phyloP scores from a whole-genome alignment of 2,329 filamentous ascomycete species.

The Myriangium duriaei region DNA sequence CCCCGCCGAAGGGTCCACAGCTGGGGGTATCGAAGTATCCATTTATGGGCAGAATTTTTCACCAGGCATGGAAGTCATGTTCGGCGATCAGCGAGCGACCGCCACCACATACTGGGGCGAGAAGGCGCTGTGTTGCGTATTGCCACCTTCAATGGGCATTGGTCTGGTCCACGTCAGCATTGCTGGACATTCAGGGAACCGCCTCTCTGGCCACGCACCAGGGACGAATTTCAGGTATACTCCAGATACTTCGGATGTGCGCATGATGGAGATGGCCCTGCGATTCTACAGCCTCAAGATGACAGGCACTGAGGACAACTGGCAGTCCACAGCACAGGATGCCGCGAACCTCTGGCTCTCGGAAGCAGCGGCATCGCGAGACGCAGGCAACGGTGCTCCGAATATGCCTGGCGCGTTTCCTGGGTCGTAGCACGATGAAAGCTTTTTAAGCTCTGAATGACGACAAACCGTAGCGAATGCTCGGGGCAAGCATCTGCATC shows the following conservation, averaged over 20 bases:
- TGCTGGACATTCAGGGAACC: constrained; percentile 12
- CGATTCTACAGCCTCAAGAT: constrained; percentile 24
- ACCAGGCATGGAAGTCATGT: constrained; percentile 70
- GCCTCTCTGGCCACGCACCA: constrained; percentile 12
- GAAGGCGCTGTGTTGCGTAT: constrained; percentile 64
- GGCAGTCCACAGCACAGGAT: constrained; percentile 20
- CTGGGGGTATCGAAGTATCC: constrained; percentile 77
- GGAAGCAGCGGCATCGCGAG: constrained; percentile 1
- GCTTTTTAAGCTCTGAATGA: too few relatives aligned
- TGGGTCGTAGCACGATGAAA: too few relatives aligned
- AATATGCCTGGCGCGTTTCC: constrained; percentile 7
- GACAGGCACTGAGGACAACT: constrained; percentile 20
- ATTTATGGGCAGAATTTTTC: constrained; percentile 71
- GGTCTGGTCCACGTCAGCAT: constrained; percentile 62
- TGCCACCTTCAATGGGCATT: constrained; percentile 54
- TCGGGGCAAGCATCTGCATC: too few relatives aligned
- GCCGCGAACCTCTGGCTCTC: constrained; percentile 15
- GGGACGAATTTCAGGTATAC: constrained; percentile 51
- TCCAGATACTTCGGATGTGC: constrained; percentile 55
- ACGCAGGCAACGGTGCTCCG: background rate
- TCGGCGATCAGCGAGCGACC: constrained; percentile 57
- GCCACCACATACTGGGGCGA: constrained; percentile 73
- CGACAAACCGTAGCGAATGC: too few relatives aligned
- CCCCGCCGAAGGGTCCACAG: constrained; percentile 67
- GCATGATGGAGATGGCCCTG: constrained; percentile 45